A percentile compares a stretch with the other conserved stretches of the same genome.
These are phyloP conservation scores for Panellus pusillus DNA, from an alignment of 768 basidiomycete genomes.

Conservation along the genomic window DNA sequence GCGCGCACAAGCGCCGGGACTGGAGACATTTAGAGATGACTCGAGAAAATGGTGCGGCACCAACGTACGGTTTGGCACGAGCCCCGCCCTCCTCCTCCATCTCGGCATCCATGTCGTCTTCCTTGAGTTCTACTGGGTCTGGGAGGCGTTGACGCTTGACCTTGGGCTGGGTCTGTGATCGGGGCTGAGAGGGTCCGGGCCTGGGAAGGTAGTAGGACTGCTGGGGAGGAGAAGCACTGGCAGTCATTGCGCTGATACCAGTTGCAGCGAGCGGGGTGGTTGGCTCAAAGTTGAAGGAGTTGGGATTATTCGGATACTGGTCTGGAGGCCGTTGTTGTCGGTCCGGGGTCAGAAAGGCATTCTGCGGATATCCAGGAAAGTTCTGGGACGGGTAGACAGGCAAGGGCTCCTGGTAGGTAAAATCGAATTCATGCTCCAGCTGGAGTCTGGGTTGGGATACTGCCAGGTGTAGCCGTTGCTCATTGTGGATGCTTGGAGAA, in stretches of 20 bases:
- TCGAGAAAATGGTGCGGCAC: conserved; percentile 11
- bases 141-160: conserved; percentile 39
- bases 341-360: conserved; percentile 16
- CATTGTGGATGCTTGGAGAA: background rate
- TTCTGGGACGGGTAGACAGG: conserved; percentile 5
- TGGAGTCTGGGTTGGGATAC: conserved; percentile 31
- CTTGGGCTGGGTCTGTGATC: conserved; percentile 21
- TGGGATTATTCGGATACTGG: conserved; percentile 19
- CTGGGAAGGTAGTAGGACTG: conserved; percentile 22
- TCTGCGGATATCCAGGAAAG: conserved; percentile 6
- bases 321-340: background rate
- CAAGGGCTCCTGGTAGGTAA: background rate
- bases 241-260: conserved; percentile 13
- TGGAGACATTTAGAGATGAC: conserved; percentile 22
- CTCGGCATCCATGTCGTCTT: conserved; percentile 40
- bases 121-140: conserved; percentile 28
- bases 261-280: conserved; percentile 15
- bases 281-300: conserved; percentile 14
- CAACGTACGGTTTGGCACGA: conserved; percentile 48
- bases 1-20: conserved; percentile 64
- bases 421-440: conserved; percentile 38
- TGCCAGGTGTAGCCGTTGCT: conserved; percentile 13
- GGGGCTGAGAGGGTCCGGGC: conserved; percentile 22
- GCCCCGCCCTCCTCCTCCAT: conserved; percentile 36
- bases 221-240: conserved; percentile 13